phyloP scores from a whole-genome alignment of 2,329 filamentous ascomycete species.

The Exophiala sp. region DNA sequence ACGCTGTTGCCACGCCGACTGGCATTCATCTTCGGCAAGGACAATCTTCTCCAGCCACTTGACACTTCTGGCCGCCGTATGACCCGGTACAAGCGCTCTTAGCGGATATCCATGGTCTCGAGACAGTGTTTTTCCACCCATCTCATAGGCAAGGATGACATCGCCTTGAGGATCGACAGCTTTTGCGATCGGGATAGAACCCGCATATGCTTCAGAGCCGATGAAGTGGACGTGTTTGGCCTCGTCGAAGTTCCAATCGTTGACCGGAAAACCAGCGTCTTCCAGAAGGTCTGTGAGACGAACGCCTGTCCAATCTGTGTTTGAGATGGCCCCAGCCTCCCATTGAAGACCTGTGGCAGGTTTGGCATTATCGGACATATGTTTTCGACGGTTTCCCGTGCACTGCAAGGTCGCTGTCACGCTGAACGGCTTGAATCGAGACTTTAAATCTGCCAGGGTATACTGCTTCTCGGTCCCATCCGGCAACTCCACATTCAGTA shows the following conservation, averaged over 20 bases:
- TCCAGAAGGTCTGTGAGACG: constrained; percentile 54
- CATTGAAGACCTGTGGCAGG: constrained; percentile 58
- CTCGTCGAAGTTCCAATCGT: constrained; percentile 33
- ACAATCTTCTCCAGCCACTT: constrained; percentile 67
- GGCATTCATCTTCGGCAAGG: constrained; percentile 63
- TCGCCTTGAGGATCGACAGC: constrained; percentile 60
- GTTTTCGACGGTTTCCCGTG: constrained; percentile 57
- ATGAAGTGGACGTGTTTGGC: constrained; percentile 56
- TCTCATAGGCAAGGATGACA: constrained; percentile 60
- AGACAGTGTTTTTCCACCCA: constrained; percentile 63
- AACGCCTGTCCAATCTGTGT: constrained; percentile 58
- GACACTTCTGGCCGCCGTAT: constrained; percentile 61
- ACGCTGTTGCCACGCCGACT: constrained; percentile 62
- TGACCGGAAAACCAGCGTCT: constrained; percentile 52
- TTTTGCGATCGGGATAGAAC: constrained; percentile 57
- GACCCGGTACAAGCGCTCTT: constrained; percentile 60
- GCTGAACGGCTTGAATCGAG: constrained; percentile 46
- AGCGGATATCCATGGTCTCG: constrained; percentile 65
- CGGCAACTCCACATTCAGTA: constrained; percentile 53
- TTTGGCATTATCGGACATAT: constrained; percentile 53
- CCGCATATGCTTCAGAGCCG: constrained; percentile 58
- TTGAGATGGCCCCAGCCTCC: constrained; percentile 59
- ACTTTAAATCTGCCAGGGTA: constrained; percentile 53
- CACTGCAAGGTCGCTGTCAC: constrained; percentile 59
- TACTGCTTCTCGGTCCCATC: constrained; percentile 55